Evolutionary conservation across 2,329 filamentous ascomycete species (phyloP).

Genomic region (Venturia carpophila): DNA sequence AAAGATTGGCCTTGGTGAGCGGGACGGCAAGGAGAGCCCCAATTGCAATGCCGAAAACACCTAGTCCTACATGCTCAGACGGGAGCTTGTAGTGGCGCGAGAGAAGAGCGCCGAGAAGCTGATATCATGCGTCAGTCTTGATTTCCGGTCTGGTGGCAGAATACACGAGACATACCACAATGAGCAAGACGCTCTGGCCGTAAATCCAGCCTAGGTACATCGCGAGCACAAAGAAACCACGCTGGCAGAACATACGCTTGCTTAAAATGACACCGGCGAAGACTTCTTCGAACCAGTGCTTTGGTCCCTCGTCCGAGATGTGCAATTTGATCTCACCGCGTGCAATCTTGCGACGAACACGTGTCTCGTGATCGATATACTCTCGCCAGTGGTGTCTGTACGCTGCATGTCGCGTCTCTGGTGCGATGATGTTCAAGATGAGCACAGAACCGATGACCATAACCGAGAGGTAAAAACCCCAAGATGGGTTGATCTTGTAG

Average conservation of each 20-base stretch:
- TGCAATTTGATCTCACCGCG: constrained; percentile 72
- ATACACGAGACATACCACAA: constrained; percentile 45
- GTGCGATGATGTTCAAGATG: constrained; percentile 61
- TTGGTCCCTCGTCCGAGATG: constrained; percentile 61
- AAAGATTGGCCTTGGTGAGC: constrained; percentile 62
- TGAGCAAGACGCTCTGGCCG: constrained; percentile 64
- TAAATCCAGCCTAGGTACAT: constrained; percentile 74
- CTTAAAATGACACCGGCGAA: constrained; percentile 61
- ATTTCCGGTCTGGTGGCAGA: constrained; percentile 9
- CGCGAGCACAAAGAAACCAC: constrained; percentile 63
- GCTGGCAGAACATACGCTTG: constrained; percentile 63
- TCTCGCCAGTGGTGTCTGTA: constrained; percentile 62
- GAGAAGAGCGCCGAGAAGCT: constrained; percentile 61
- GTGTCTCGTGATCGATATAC: constrained; percentile 43
- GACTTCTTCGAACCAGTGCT: constrained; percentile 70
- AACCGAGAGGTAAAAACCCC: constrained; percentile 70
- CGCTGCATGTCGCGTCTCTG: constrained; percentile 62
- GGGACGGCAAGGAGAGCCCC: constrained; percentile 64
- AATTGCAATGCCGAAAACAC: constrained; percentile 57
- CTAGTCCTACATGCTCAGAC: constrained; percentile 58
- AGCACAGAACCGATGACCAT: constrained; percentile 58
- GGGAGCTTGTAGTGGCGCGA: constrained; percentile 59
- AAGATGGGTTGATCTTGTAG: constrained; percentile 54
- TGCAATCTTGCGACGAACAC: constrained; percentile 49
- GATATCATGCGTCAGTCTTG: constrained; percentile 19